phyloP scores from a whole-genome alignment of 2,329 filamentous ascomycete genomes.

The Thielaviopsis euricoi region DNA sequence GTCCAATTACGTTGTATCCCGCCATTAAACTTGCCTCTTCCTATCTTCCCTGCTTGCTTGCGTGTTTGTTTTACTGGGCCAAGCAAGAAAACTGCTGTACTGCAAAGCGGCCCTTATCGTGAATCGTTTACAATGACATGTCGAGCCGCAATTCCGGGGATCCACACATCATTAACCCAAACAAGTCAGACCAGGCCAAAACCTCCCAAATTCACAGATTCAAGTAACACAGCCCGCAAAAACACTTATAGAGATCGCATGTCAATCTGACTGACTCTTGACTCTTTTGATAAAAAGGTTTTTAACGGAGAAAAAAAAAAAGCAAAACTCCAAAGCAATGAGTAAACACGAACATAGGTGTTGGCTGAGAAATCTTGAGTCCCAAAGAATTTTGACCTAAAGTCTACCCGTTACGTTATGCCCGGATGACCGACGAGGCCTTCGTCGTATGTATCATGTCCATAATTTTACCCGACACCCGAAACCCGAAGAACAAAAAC shows the following conservation, averaged over 20 bases:
- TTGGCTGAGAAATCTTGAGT: constrained; percentile 8
- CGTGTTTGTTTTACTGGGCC: no score
- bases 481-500: constrained; percentile 11
- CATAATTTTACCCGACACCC: constrained; percentile 8
- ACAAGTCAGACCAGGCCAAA: background rate
- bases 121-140: background rate
- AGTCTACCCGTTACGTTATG: constrained; percentile 12
- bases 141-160: background rate
- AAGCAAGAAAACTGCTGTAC: no score
- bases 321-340: constrained; percentile 3
- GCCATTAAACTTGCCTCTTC: no score
- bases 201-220: background rate
- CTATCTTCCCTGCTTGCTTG: no score
- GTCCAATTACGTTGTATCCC: no score
- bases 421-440: constrained; percentile 9
- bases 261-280: background rate
- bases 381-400: constrained; percentile 12
- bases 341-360: background rate
- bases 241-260: background rate
- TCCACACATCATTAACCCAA: background rate
- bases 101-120: no score
- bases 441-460: constrained; percentile 11
- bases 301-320: background rate
- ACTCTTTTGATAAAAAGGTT: background rate
- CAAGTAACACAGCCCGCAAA: background rate